A percentile compares a stretch with the other conserved stretches of the same genome.
These are phyloP conservation scores for Verbascum thapsus DNA, from an alignment of 257 asterid species.

Conservation along the genomic window DNA sequence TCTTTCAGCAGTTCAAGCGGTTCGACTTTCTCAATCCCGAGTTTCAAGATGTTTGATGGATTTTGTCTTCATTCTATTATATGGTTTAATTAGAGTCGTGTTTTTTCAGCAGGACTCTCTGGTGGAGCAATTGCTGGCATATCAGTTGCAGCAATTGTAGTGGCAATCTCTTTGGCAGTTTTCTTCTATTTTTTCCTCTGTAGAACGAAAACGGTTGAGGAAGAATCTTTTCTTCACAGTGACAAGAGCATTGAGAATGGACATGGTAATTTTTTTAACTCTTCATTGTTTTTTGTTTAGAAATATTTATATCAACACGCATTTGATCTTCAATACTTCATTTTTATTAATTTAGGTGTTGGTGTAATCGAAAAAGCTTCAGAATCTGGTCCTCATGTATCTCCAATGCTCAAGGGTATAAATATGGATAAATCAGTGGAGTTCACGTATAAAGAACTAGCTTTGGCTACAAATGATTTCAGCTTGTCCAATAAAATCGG, in stretches of 20 bases:
- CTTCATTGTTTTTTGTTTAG: neutral
- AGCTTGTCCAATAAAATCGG: constrained; percentile 63
- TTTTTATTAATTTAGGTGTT: constrained; percentile 32
- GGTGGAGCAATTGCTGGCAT: constrained; percentile 80
- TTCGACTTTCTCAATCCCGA: constrained; percentile 38
- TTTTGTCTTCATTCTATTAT: constrained; percentile 11
- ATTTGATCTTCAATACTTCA: too few species aligned
- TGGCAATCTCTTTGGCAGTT: constrained; percentile 39
- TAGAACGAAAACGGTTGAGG: constrained; percentile 39
- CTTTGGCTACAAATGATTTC: constrained; percentile 63
- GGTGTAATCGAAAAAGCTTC: constrained; percentile 37
- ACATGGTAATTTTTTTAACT: constrained; percentile 41
- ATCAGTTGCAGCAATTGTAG: constrained; percentile 56
- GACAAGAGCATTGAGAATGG: constrained; percentile 33
- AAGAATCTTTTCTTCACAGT: constrained; percentile 32
- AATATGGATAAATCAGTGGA: constrained; percentile 83
- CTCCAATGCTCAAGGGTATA: constrained; percentile 57
- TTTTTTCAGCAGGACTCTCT: constrained; percentile 60
- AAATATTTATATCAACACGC: neutral
- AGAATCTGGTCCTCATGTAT: constrained; percentile 44
- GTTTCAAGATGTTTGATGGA: constrained; percentile 18
- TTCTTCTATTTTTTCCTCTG: constrained; percentile 49
- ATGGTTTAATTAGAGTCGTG: constrained; percentile 27
- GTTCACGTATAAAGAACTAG: constrained; percentile 70
- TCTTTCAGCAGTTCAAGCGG: constrained; percentile 79